Evolutionary conservation across 495 filamentous ascomycete genomes (phyloP), one percentile per base, ranked within the genome.

Genomic region (Evernia prunastri): DNA sequence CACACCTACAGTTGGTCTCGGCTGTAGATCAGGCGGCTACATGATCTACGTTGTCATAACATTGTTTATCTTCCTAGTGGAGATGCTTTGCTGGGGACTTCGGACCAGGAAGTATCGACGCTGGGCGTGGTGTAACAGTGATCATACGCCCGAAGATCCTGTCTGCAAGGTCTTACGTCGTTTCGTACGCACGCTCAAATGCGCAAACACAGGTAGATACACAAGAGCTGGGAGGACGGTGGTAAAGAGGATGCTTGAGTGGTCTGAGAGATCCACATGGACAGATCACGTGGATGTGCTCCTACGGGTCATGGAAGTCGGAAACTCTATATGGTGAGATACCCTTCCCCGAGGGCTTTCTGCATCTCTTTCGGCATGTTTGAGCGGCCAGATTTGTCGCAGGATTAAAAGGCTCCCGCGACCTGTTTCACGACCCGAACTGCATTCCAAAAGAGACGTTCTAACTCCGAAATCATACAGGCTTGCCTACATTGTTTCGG

Each of bases 1-100:
- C 58, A 65, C 65, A 42, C 65, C 65, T 1, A 61, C 61, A 18
- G 57, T 64, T 23, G 79, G 81, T 5, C 61, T 83, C 8, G 76
- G 76, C 8, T 83, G 80, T 60, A 73, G 80, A 33, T 79, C 75
- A 47, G 78, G 79, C 2, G 77, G 76, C 0, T 82, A 81, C 56
- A 59, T 77, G 23, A 68, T 78, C 20, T 83, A 79, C 58, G 63
- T 72, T 11, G 33, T 72, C 15, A 58, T 74, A 13, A 62, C 72
- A 18, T 57, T 69, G 8, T 42, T 51, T 1, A 63, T 73, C 17
- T 72, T 81, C 37, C 23, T 75, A 12, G 36, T 71, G 11, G 74
- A 80, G 64, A 68, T 76, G 57, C 9, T 71, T 59, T 68, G 77
- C n/a, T 75, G 79, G 79, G 69, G 67, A 72, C 13, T 69, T 43